Conservation (phyloP, 106 monocot species). For the Dioscorea zingiberensis region DNA sequence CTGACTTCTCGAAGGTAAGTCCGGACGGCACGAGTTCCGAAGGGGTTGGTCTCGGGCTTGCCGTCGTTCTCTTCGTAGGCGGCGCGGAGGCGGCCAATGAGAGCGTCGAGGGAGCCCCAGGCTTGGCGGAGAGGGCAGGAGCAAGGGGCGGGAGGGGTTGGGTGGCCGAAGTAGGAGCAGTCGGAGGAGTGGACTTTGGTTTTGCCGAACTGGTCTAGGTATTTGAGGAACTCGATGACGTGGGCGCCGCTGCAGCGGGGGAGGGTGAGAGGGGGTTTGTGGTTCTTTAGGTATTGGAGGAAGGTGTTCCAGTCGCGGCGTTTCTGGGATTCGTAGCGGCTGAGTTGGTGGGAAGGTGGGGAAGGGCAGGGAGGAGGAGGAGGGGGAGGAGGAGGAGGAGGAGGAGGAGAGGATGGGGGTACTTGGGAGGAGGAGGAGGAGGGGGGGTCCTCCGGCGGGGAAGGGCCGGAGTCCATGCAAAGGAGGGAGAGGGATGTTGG, state of each 20-base stretch:
- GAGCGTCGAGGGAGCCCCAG: neutral
- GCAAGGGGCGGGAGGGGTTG: neutral
- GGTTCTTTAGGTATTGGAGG: neutral
- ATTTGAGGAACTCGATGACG: constrained; percentile 47
- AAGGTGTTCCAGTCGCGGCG: neutral
- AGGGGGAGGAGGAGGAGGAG: neutral
- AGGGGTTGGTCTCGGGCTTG: neutral
- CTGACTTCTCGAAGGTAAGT: neutral
- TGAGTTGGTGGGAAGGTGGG: neutral
- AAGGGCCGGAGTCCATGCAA: too few relatives aligned
- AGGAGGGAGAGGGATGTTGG: too few relatives aligned
- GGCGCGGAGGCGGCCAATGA: constrained; percentile 26
- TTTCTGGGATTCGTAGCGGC: neutral
- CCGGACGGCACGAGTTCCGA: neutral
- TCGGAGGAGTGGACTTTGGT: constrained; percentile 31
- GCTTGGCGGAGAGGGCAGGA: neutral
- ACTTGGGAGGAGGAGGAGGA: neutral
- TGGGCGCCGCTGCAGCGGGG: neutral
- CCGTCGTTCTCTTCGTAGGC: constrained; percentile 45
- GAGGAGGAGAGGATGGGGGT: neutral
- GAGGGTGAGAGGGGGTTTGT: neutral
- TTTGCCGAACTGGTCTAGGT: constrained; percentile 58
- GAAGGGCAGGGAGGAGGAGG: neutral
- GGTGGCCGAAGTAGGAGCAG: neutral
- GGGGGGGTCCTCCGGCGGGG: neutral